Evolutionary conservation across 306 rosid genomes (phyloP).

Genomic region (Glycine soja): DNA sequence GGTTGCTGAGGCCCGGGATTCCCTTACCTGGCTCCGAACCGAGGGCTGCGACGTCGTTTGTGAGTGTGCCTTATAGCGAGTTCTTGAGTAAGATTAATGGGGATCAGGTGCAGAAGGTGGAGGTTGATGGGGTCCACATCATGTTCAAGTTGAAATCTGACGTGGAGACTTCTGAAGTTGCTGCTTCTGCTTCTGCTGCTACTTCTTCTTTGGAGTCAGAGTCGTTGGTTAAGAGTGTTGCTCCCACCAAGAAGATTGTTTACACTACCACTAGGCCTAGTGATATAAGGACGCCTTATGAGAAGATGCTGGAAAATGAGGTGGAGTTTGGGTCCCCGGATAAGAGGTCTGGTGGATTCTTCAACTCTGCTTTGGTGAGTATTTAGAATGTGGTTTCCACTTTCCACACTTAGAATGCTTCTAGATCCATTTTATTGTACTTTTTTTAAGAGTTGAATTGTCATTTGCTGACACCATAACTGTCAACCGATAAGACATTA

Average conservation of each 20-base stretch:
- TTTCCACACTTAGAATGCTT: not conserved
- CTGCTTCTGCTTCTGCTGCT: not conserved
- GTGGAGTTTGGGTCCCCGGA: conserved; percentile 98
- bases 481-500: too few relatives aligned
- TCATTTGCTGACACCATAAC: too few relatives aligned
- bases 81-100: conserved; percentile 80
- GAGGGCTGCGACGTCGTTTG: conserved; percentile 48
- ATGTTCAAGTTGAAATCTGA: conserved; percentile 90
- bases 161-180: conserved; percentile 60
- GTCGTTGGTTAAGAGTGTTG: conserved; percentile 69
- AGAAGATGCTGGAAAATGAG: conserved; percentile 93
- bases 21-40: conserved; percentile 92
- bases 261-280: conserved; percentile 91
- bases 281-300: conserved; percentile 92
- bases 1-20: conserved; percentile 85
- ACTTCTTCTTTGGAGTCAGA: conserved; percentile 64
- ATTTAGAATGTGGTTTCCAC: not conserved
- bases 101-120: conserved; percentile 90
- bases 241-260: conserved; percentile 80
- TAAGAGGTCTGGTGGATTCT: conserved; percentile 84
- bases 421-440: not conserved
- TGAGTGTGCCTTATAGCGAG: conserved; percentile 91
- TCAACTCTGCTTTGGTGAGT: conserved; percentile 86
- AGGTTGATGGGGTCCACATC: conserved; percentile 94
- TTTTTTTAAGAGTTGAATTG: not conserved